Base-by-base conservation (phyloP, 1,284 basidiomycete genomes). In the Boletus hoseneyae region DNA sequence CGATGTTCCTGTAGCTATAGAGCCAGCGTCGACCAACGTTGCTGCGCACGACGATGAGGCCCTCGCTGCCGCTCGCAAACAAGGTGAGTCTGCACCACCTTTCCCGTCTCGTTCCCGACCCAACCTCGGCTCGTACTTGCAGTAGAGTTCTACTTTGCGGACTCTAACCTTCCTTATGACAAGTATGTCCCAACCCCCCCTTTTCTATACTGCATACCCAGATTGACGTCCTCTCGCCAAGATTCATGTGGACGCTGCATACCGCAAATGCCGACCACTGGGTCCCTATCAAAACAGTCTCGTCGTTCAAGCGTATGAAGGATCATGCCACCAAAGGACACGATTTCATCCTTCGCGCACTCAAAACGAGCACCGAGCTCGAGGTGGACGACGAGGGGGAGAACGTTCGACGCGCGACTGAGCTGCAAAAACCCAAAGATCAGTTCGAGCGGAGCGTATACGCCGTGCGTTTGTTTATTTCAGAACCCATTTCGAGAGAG, bases 81-180 rank as follows among this genome's bases (percentile, higher is more conserved):
- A 66, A 56, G 48, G 67, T 54, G 13, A 15, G 52, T 40, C 4
- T 21, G 18, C 29, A 12, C 32, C 15, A 12, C 32, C 27, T 12
- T 30, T 7, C 23, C 30, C 8, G 10, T 37, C 30, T 12, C 19
- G 2, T 39, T 42, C 19, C 35, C 25, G 18, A 4, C 35, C 6
- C 3, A 38, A 2, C 29, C 44, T 13, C 21, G 32, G 7, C 3
- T 42, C 30, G 8, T 41, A 10, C 41, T 30, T 52, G 6, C 51
- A 97, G 95, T 97, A 64, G 92, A 96, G 70, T 99, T 98, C 72
- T 99, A 99, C 78, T 95, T 99, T 72, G 90, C 90, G 45, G 93
- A 97, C 71, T 83, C 93, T 29, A 99, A 99, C 73, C 80, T 99
- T 43, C 96, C 97, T 12, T 95, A 86, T 62, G 97, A 98, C 82